These are phyloP conservation scores for Phaeosphaeriaceae sp. DNA, from an alignment of 2,329 filamentous ascomycete genomes.

Conservation along the genomic window DNA sequence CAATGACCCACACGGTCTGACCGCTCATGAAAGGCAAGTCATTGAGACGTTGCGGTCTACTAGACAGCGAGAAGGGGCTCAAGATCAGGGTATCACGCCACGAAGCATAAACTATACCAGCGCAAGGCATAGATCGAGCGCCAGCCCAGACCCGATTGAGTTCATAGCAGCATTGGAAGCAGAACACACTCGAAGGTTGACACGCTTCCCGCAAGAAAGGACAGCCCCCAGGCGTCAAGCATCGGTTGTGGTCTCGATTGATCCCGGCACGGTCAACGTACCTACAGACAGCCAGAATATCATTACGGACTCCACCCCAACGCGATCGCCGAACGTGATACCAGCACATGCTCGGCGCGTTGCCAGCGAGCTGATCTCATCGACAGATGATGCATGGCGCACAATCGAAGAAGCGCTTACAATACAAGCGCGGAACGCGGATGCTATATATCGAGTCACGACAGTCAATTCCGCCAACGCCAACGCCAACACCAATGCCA, in stretches of 20 bases:
- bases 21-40: conserved; percentile 54
- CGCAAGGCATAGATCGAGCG: conserved; percentile 24
- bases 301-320: conserved; percentile 38
- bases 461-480: conserved; percentile 12
- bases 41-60: conserved; percentile 54
- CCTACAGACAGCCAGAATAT: conserved; percentile 25
- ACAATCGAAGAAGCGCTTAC: conserved; percentile 57
- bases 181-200: conserved; percentile 31
- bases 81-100: conserved; percentile 45
- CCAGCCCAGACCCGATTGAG: conserved; percentile 27
- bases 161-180: conserved; percentile 32
- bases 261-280: conserved; percentile 32
- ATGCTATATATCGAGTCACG: conserved; percentile 12
- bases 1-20: conserved; percentile 56
- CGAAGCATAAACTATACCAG: conserved; percentile 54
- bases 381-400: conserved; percentile 54
- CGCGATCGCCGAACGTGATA: conserved; percentile 39
- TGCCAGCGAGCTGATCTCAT: conserved; percentile 38
- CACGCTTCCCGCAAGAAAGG: conserved; percentile 26
- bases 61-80: conserved; percentile 52
- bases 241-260: conserved; percentile 49
- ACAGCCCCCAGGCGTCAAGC: conserved; percentile 47
- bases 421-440: conserved; percentile 36
- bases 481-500: conserved; percentile 6
- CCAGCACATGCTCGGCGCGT: conserved; percentile 41